These are phyloP conservation scores for Neurospora sp. DNA, from an alignment of 495 filamentous ascomycete genomes.

Conservation along the genomic window DNA sequence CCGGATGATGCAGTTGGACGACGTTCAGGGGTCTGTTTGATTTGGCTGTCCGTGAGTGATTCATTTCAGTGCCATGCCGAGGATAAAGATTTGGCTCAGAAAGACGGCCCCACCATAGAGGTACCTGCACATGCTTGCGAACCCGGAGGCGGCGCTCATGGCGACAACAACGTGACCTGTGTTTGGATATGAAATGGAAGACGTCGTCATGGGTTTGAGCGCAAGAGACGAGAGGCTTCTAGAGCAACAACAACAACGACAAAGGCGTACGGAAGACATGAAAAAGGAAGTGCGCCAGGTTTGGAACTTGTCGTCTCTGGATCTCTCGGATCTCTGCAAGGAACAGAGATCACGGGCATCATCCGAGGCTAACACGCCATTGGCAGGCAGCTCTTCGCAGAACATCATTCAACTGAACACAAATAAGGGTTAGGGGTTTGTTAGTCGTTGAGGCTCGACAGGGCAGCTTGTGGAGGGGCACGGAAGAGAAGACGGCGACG, in stretches of 20 bases:
- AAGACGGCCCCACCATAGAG: background rate
- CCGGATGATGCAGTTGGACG: background rate
- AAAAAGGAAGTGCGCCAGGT: background rate
- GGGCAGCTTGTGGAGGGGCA: background rate
- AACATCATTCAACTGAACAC: background rate
- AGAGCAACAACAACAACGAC: background rate
- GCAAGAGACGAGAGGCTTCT: background rate
- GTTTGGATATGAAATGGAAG: background rate
- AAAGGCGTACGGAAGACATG: background rate
- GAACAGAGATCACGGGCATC: background rate
- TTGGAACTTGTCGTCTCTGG: background rate
- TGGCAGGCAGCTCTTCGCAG: background rate
- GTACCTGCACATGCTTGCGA: slow-evolving; percentile 6
- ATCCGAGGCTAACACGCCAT: background rate
- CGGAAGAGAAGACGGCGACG: background rate
- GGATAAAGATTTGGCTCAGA: slow-evolving; percentile 4
- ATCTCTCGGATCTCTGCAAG: background rate
- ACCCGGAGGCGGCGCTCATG: background rate
- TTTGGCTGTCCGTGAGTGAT: background rate
- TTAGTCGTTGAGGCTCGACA: background rate
- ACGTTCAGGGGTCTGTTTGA: background rate
- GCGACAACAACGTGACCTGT: background rate
- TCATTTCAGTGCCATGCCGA: slow-evolving; percentile 1
- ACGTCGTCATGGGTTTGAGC: background rate
- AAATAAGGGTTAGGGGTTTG: background rate